Base-by-base conservation (phyloP, 805 yeast species). In the Myxozyma monticola region DNA sequence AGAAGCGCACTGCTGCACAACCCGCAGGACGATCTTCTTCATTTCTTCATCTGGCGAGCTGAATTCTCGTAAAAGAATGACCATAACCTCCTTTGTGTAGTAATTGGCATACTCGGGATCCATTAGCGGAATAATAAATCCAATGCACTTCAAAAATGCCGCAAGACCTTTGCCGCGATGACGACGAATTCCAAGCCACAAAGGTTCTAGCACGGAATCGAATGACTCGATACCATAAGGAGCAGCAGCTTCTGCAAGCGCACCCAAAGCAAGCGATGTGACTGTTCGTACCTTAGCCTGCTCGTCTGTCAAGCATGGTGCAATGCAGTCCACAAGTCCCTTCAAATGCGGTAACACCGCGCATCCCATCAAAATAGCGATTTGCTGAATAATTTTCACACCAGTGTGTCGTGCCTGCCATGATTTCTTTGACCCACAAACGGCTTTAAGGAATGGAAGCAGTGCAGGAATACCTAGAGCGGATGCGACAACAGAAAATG, bases 191-290 rank as follows among this genome's bases (percentile, higher is more conserved):
- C 96, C 96, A 9, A 71, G 68, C 96, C 96, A 89, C 4, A 88
- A 69, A 0, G 88, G 85, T 48, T 86, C 91, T 30, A 91, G 63
- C 0, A 83, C 74, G 0, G 69, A 68, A 60, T 89, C 95, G 65
- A 91, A 90, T 0, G 91, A 80, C 60, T 88, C 96, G 48, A 87
- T 84, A 39, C 98, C 99, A 68, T 85, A 88, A 0, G 98, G 98
- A 20, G 79, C 74, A 3, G 88, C 79, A 6, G 87, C 82, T 42
- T 86, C 90, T 0, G 97, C 97, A 29, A 91, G 67, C 1, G 83
- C 77, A 0, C 90, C 71, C 1, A 90, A 62, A 0, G 96, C 82
- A 30, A 75, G 70, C 0, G 96, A 96, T 0, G 96, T 75, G 10
- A 81, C 75, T 1, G 79, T 77, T 48, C 95, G 72, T 0, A 89